Conservation (phyloP, 768 basidiomycete species). For the Aureoboletus auriporus region DNA sequence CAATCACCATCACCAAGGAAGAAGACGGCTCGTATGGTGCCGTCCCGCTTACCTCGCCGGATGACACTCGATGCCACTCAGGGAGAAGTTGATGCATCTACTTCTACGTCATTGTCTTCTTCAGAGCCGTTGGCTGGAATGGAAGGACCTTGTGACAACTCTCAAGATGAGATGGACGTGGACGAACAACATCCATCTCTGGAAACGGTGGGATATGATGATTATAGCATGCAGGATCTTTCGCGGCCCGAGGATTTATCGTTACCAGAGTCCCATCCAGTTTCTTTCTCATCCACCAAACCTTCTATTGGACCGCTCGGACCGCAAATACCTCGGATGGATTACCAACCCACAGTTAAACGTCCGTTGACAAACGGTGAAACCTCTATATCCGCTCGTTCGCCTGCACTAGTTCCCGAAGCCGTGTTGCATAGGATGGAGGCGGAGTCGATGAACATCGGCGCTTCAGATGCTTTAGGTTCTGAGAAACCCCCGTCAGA, state of each 20-base stretch:
- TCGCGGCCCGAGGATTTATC: neutral
- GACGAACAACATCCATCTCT: neutral
- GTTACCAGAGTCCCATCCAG: neutral
- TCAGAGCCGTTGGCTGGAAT: neutral
- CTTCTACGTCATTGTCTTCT: neutral
- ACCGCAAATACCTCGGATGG: neutral
- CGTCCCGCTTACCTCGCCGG: conserved; percentile 19
- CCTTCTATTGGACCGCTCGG: neutral
- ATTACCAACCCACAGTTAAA: neutral
- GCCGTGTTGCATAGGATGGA: neutral
- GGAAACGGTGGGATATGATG: neutral
- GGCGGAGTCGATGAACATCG: conserved; percentile 1
- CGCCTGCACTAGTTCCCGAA: neutral
- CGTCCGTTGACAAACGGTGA: neutral
- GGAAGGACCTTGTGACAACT: neutral
- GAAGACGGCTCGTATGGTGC: conserved; percentile 26
- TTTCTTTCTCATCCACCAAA: neutral
- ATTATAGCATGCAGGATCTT: neutral
- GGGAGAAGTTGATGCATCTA: neutral
- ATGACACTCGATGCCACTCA: conserved; percentile 1
- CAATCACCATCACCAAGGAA: conserved; percentile 6
- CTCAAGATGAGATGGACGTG: conserved; percentile 1
- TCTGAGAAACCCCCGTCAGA: neutral
- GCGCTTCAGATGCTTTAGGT: neutral
- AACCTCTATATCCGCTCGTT: neutral